Conservation (phyloP, 2,329 filamentous ascomycete species). For the Cercospora brassicicola region DNA sequence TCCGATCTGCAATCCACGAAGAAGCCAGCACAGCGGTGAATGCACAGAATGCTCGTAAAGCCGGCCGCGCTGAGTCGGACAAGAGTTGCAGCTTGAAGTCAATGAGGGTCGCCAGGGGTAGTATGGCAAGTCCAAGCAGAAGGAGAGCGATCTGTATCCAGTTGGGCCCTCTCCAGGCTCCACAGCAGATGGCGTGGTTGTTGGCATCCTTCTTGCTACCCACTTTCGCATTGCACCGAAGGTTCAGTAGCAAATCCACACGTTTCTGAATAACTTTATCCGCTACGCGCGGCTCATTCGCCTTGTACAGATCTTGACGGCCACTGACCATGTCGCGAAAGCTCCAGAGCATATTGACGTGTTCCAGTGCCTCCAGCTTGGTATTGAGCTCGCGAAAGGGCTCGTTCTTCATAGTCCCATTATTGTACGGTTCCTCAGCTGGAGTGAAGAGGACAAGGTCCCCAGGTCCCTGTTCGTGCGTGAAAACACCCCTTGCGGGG, state of each 20-base stretch:
- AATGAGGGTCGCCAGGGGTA: slow-evolving; percentile 29
- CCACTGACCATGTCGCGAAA: slow-evolving; percentile 52
- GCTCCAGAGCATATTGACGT: slow-evolving; percentile 51
- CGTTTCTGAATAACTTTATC: slow-evolving; percentile 50
- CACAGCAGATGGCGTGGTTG: slow-evolving; percentile 57
- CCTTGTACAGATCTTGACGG: slow-evolving; percentile 46
- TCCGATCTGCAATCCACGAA: slow-evolving; percentile 55
- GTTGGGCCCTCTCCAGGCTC: slow-evolving; percentile 44
- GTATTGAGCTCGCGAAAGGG: slow-evolving; percentile 53
- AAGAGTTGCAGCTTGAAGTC: slow-evolving; percentile 17
- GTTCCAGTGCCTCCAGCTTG: slow-evolving; percentile 48
- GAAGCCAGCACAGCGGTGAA: slow-evolving; percentile 32
- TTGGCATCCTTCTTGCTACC: slow-evolving; percentile 43
- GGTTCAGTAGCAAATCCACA: slow-evolving; percentile 56
- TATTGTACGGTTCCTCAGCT: slow-evolving; percentile 46
- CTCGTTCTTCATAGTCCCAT: slow-evolving; percentile 39
- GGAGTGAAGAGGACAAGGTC: slow-evolving; percentile 49
- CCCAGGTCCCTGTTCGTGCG: slow-evolving; percentile 23
- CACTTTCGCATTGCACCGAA: slow-evolving; percentile 55
- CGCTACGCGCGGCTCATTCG: slow-evolving; percentile 46
- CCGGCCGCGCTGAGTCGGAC: slow-evolving; percentile 8
- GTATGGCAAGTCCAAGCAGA: slow-evolving; percentile 35
- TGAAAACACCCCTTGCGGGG: slow-evolving; percentile 23
- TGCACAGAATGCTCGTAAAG: slow-evolving; percentile 17
- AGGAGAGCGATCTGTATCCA: slow-evolving; percentile 43